Conservation (phyloP, 2,329 filamentous ascomycete genomes). For the Botrytis deweyae region DNA sequence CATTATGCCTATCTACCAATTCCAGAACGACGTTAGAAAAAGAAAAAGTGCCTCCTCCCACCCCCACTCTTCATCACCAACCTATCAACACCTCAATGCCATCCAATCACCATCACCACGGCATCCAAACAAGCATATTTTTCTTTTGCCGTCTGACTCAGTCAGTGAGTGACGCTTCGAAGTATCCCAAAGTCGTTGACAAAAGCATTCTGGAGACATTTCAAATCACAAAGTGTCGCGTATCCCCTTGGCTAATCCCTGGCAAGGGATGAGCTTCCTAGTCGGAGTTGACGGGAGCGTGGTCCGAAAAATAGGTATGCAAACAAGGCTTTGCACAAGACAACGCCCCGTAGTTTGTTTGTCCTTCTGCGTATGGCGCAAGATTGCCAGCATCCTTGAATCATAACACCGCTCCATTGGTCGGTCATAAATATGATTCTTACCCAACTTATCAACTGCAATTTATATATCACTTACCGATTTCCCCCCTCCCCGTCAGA, state of each 20-base stretch:
- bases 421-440: background rate
- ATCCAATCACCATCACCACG: background rate
- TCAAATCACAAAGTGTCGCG: background rate
- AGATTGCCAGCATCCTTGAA: too few relatives aligned
- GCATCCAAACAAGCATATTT: background rate
- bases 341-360: background rate
- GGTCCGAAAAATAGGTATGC: background rate
- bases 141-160: background rate
- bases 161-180: too few relatives aligned
- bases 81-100: background rate
- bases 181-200: background rate
- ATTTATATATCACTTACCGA: too few relatives aligned
- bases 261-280: background rate
- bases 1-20: background rate
- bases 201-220: background rate
- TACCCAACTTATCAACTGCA: background rate
- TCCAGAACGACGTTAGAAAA: background rate
- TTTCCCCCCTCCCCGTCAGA: too few relatives aligned
- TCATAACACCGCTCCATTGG: background rate
- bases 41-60: background rate
- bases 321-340: background rate
- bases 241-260: background rate
- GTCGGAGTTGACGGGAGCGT: background rate
- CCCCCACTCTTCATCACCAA: background rate
- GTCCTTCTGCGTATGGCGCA: background rate